These are phyloP conservation scores for Xenoacremonium recifei DNA, from an alignment of 2,329 filamentous ascomycete genomes.

Conservation along the genomic window DNA sequence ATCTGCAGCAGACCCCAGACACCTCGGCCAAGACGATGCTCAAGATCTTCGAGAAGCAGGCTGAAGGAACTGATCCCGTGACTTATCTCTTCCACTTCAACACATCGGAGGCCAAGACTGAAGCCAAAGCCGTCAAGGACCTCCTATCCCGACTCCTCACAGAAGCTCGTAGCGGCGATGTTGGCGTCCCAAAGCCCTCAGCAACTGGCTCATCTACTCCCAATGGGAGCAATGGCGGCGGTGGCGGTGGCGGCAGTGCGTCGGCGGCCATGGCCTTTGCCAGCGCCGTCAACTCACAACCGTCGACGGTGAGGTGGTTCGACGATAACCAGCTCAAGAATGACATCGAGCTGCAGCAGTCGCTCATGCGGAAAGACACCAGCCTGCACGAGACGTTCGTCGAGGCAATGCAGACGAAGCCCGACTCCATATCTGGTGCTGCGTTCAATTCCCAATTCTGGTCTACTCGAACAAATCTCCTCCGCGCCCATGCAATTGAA, in stretches of 20 bases:
- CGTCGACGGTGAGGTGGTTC: constrained; percentile 65
- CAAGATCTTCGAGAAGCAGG: constrained; percentile 78
- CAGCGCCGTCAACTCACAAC: constrained; percentile 59
- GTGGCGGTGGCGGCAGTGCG: constrained; percentile 36
- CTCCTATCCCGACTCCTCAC: constrained; percentile 76
- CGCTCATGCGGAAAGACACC: constrained; percentile 78
- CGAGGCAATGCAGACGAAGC: constrained; percentile 79
- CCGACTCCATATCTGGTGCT: constrained; percentile 74
- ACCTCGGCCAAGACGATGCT: constrained; percentile 88
- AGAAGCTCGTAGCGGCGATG: constrained; percentile 58
- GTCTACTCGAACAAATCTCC: constrained; percentile 80
- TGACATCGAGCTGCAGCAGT: constrained; percentile 83
- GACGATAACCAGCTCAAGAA: constrained; percentile 75
- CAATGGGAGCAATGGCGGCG: constrained; percentile 23
- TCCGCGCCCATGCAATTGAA: constrained; percentile 90
- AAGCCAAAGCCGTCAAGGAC: constrained; percentile 85
- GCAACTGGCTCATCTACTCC: constrained; percentile 28
- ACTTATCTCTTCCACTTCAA: constrained; percentile 90
- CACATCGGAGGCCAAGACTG: constrained; percentile 71
- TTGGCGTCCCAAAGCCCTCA: constrained; percentile 48
- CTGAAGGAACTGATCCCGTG: constrained; percentile 57
- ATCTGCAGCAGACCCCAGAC: constrained; percentile 93
- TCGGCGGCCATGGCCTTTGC: constrained; percentile 78
- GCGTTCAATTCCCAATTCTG: constrained; percentile 94
- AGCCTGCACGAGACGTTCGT: constrained; percentile 80